These are phyloP conservation scores for Heliocybe sulcata DNA, from an alignment of 1,284 basidiomycete genomes.

Conservation along the genomic window DNA sequence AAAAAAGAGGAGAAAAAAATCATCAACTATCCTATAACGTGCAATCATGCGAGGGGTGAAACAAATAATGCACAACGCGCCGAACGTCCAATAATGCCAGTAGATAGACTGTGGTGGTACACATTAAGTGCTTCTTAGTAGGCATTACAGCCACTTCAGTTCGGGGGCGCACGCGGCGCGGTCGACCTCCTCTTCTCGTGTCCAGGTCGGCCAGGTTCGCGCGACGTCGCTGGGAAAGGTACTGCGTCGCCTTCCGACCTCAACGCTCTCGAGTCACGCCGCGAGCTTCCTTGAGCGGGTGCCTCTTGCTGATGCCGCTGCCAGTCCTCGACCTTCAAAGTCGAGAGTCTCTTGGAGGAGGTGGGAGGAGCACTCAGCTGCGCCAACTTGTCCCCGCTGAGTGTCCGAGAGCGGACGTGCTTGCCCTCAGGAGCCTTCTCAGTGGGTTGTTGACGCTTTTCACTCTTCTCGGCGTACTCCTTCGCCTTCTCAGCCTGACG, in stretches of 20 bases:
- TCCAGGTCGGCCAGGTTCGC: neutral
- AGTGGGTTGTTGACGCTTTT: slow-evolving; percentile 36
- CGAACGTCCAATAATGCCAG: neutral
- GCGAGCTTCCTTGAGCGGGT: slow-evolving; percentile 16
- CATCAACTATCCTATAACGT: neutral
- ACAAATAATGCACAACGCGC: neutral
- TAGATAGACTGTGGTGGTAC: neutral
- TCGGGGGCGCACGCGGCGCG: neutral
- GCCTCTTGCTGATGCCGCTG: slow-evolving; percentile 54
- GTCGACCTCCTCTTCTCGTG: neutral
- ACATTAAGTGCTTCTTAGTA: neutral
- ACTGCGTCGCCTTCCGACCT: slow-evolving; percentile 11
- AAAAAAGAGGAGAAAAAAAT: neutral
- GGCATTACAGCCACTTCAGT: neutral
- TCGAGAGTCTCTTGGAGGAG: slow-evolving; percentile 59
- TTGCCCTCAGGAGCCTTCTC: slow-evolving; percentile 19
- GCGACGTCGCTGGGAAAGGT: slow-evolving; percentile 7
- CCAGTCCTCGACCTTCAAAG: slow-evolving; percentile 79
- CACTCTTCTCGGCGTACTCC: slow-evolving; percentile 36
- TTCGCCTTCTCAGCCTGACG: slow-evolving; percentile 67
- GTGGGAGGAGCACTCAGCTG: slow-evolving; percentile 25
- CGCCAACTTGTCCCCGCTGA: slow-evolving; percentile 56
- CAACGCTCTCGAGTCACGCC: slow-evolving; percentile 26
- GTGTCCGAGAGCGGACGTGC: slow-evolving; percentile 35
- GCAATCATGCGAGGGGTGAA: neutral